Base-by-base conservation (phyloP, 2,329 filamentous ascomycete genomes). In the Microdochium trichocladiopsis region DNA sequence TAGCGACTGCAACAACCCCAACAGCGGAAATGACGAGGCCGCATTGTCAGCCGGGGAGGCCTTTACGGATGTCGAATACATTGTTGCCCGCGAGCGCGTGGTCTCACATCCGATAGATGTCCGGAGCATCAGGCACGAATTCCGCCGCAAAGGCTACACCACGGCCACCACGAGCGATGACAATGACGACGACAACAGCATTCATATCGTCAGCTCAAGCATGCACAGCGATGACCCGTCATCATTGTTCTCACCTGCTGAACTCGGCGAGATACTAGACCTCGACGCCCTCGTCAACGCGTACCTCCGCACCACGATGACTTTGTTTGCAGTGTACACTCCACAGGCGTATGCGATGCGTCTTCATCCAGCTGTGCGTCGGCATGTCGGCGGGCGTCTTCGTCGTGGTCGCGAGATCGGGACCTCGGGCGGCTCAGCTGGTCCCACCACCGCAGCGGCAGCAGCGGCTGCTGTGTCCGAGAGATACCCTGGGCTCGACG, bases 321-420 rank as follows among this genome's bases (percentile, higher is more conserved):
- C 50, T 12, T 41, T 50, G 1, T 63, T 64, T 53, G 37, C 59
- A 4, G 54, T 53, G 49, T 37, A 37, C 33, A 62, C 61, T 49
- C 61, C 59, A 37, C 60, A 64, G 56, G 60, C 58, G 1, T 45
- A 50, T 45, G 14, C 57, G 16, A 59, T 62, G 59, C 55, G 53
- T 25, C 14, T 37, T 11, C 33, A 37, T n/a, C 47, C 50, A 22
- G 28, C 59, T 43, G 57, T 58, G 10, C 43, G 43, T 9, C 43
- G 43, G 18, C 43, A 37, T n/a, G n/a, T n/a, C n/a, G n/a, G n/a
- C n/a, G n/a, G n/a, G n/a, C n/a, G n/a, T n/a, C n/a, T n/a, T n/a
- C n/a, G n/a, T n/a, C n/a, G n/a, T n/a, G n/a, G n/a, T n/a, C n/a
- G n/a, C n/a, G n/a, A n/a, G n/a, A n/a, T n/a, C n/a, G n/a, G n/a